Percentiles rank a stretch among this genome's conserved stretches.
Conservation (phyloP, 129 eudicot genomes). For the Heracleum sosnowskyi region DNA sequence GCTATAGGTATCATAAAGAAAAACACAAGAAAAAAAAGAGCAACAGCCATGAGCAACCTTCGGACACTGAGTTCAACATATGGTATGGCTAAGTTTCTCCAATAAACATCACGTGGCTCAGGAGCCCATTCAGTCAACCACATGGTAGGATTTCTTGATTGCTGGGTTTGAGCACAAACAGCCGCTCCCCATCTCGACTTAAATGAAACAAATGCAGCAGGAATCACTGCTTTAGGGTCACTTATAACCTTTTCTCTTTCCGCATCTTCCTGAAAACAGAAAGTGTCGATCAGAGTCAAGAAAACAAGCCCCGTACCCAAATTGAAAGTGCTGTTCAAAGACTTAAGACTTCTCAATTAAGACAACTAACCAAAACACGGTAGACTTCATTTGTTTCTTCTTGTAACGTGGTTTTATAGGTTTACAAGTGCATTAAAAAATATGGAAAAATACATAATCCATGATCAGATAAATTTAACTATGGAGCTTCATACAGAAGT, state of each 20-base stretch:
- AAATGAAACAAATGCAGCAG: conserved; percentile 95
- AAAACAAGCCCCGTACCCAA: not conserved
- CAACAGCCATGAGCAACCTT: conserved; percentile 74
- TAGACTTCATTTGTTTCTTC: not conserved
- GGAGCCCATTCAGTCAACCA: conserved; percentile 99
- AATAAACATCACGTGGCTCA: conserved; percentile 92
- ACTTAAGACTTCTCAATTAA: not conserved
- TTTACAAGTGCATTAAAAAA: not conserved
- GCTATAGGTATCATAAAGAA: conserved; percentile 96
- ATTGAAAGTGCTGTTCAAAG: not conserved
- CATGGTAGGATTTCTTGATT: conserved; percentile 71
- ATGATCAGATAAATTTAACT: not conserved
- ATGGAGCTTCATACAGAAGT: not conserved
- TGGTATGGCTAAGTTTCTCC: conserved; percentile 92
- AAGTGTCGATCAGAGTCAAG: not conserved
- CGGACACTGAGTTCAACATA: conserved; percentile 68
- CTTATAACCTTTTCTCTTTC: conserved; percentile 75
- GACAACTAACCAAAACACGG: not conserved
- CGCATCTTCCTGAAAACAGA: conserved; percentile 41
- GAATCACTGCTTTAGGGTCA: conserved; percentile 73
- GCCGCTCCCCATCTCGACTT: conserved; percentile 98
- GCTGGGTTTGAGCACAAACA: conserved; percentile 95
- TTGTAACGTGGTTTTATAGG: not conserved
- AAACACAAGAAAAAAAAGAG: conserved; percentile 73
- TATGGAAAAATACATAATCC: not conserved